Evolutionary conservation across 345 rosid genomes (phyloP).

Genomic region (Microthlaspi erraticum): DNA sequence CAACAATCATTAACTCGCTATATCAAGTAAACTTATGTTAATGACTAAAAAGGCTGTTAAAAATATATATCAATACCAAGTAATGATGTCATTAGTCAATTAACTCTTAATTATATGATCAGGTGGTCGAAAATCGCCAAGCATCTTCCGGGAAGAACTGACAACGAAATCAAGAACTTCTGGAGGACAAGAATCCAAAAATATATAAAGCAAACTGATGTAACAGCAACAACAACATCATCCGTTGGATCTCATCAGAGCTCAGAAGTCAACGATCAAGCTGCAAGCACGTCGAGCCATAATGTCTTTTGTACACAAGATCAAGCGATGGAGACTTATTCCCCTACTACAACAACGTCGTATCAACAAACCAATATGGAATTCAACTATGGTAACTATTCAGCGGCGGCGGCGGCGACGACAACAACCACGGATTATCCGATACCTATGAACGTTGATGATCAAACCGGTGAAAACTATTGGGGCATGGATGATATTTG

Average conservation of each 20-base stretch:
- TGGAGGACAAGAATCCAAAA: slow-evolving; percentile 99
- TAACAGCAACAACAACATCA: slow-evolving; percentile 37
- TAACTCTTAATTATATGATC: slow-evolving; percentile 4
- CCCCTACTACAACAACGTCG: slow-evolving; percentile 54
- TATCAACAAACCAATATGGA: slow-evolving; percentile 45
- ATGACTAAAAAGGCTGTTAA: neutral
- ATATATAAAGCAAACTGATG: slow-evolving; percentile 69
- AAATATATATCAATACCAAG: no score
- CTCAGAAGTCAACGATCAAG: slow-evolving; percentile 53
- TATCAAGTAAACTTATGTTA: neutral
- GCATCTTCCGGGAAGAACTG: slow-evolving; percentile 97
- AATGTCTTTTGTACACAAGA: slow-evolving; percentile 51
- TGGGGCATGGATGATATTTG: slow-evolving; percentile 95
- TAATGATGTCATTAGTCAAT: slow-evolving; percentile 10
- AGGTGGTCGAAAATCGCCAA: slow-evolving; percentile 98
- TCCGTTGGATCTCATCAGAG: slow-evolving; percentile 49
- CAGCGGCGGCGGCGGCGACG: neutral
- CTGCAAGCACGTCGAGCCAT: slow-evolving; percentile 53
- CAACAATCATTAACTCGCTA: slow-evolving; percentile 33
- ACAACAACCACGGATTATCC: slow-evolving; percentile 39
- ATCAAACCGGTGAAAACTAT: slow-evolving; percentile 62
- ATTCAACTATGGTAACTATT: slow-evolving; percentile 37
- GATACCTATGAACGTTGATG: slow-evolving; percentile 32
- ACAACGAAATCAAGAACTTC: slow-evolving; percentile 92
- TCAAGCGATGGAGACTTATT: slow-evolving; percentile 53